Percentiles rank a stretch among this genome's conserved stretches.
These are phyloP conservation scores for Thamnidium elegans DNA, from an alignment of 192 early-diverging fungal species.

Conservation along the genomic window DNA sequence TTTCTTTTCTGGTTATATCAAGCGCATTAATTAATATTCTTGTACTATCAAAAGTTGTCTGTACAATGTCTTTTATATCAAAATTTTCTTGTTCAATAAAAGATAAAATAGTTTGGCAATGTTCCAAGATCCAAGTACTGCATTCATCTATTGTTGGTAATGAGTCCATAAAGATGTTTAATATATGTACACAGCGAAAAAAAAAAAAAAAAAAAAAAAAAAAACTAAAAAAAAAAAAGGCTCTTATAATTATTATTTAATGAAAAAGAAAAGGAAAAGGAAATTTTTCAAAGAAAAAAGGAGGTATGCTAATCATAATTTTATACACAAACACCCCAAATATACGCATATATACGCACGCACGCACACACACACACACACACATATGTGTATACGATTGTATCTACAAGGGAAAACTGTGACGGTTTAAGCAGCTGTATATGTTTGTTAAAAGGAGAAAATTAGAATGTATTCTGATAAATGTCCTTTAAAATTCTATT, in stretches of 20 bases:
- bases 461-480: not conserved
- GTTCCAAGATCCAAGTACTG: not conserved
- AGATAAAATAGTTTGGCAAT: not conserved
- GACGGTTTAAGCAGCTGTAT: not conserved
- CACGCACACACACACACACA: too few species aligned
- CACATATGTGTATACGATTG: too few species aligned
- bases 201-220: too few species aligned
- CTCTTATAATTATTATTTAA: too few species aligned
- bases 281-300: too few species aligned
- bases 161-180: not conserved
- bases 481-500: not conserved
- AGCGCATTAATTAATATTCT: conserved; percentile 3
- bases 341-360: too few species aligned
- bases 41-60: conserved; percentile 6
- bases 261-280: too few species aligned
- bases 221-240: too few species aligned
- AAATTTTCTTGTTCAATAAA: not conserved
- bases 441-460: not conserved
- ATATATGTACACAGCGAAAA: too few species aligned
- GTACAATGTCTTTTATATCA: not conserved
- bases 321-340: too few species aligned
- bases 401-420: too few species aligned
- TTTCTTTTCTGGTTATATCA: not conserved
- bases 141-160: not conserved
- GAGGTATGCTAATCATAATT: too few species aligned